phyloP scores from a whole-genome alignment of 2,329 filamentous ascomycete genomes.

The Aureobasidium subglaciale region DNA sequence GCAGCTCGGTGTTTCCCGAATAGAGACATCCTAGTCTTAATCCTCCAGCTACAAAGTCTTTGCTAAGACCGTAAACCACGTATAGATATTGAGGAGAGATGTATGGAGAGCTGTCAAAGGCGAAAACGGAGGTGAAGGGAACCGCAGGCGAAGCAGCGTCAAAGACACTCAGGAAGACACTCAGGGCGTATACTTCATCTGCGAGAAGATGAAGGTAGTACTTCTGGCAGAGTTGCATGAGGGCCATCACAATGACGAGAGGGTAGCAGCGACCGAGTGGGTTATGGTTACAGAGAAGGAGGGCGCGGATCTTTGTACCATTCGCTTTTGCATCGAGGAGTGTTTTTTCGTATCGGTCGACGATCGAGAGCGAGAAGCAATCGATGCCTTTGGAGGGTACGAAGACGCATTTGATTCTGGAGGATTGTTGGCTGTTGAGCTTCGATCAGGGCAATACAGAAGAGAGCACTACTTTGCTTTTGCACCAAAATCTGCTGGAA shows the following conservation, averaged over 20 bases:
- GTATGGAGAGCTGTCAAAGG: constrained; percentile 19
- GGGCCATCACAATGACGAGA: constrained; percentile 19
- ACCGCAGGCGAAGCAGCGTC: constrained; percentile 14
- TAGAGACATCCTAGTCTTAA: constrained; percentile 26
- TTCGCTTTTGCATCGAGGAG: constrained; percentile 26
- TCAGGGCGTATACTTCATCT: constrained; percentile 33
- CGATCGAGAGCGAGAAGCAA: constrained; percentile 30
- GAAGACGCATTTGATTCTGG: constrained; percentile 33
- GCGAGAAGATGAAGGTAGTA: constrained; percentile 28
- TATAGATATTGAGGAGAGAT: constrained; percentile 24
- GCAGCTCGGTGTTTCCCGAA: constrained; percentile 23
- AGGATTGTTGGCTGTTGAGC: neutral
- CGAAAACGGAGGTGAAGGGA: constrained; percentile 24
- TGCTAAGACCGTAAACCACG: constrained; percentile 28
- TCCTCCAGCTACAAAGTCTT: constrained; percentile 31
- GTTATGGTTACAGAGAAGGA: constrained; percentile 41
- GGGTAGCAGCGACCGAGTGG: constrained; percentile 32
- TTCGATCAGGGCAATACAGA: neutral
- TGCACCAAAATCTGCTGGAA: constrained; percentile 41
- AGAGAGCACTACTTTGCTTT: constrained; percentile 26
- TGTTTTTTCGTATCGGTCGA: constrained; percentile 33
- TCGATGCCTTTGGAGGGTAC: constrained; percentile 32
- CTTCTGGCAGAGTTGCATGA: constrained; percentile 26
- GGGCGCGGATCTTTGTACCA: constrained; percentile 32
- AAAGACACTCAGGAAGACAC: constrained; percentile 28